These are phyloP conservation scores for Castanopsis chinensis DNA, from an alignment of 306 rosid species.

Conservation along the genomic window DNA sequence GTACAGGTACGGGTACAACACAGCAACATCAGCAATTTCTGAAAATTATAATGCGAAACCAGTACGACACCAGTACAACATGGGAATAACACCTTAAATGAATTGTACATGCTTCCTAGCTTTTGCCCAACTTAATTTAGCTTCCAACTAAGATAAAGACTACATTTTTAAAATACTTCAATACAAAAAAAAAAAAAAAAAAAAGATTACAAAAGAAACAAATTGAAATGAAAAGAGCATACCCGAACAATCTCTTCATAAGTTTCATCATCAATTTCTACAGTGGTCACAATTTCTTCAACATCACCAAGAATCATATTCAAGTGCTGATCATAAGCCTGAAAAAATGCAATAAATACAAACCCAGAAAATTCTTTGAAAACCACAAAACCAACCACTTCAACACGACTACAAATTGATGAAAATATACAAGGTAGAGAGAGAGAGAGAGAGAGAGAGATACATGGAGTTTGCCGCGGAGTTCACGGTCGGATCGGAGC, in stretches of 20 bases:
- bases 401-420: too few species aligned
- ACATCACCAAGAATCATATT: conserved; percentile 99
- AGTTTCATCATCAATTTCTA: conserved; percentile 96
- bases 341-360: conserved; percentile 21
- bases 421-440: too few species aligned
- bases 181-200: too few species aligned
- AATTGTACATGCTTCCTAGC: too few species aligned
- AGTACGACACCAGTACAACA: too few species aligned
- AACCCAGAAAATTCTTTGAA: too few species aligned
- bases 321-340: conserved; percentile 99
- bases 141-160: not conserved
- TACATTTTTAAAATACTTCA: not conserved
- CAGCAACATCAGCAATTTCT: too few species aligned
- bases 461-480: conserved; percentile 94
- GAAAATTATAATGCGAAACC: too few species aligned
- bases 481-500: conserved; percentile 95
- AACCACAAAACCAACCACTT: too few species aligned
- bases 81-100: too few species aligned
- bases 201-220: not conserved
- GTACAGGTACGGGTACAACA: too few species aligned
- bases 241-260: conserved; percentile 99
- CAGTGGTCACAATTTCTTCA: conserved; percentile 90
- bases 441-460: not conserved
- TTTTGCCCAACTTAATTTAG: not conserved
- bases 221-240: conserved; percentile 22